phyloP scores from a whole-genome alignment of 2,329 filamentous ascomycete genomes.

The Aspergillus udagawae region DNA sequence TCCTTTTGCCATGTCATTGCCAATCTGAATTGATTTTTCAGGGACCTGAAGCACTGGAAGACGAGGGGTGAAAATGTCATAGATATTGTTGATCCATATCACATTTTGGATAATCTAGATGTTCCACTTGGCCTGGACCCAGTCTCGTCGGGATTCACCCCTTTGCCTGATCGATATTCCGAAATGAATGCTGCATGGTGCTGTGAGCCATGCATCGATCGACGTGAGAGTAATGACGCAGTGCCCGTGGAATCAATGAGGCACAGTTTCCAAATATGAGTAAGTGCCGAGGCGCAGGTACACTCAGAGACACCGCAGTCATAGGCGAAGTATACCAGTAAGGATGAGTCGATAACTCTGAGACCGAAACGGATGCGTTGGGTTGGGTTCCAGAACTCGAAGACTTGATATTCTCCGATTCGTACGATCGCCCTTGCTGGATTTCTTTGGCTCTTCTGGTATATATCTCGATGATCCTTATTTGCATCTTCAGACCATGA shows the following conservation, averaged over 20 bases:
- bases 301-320: neutral
- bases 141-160: neutral
- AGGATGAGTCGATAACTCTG: constrained; percentile 9
- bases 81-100: neutral
- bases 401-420: neutral
- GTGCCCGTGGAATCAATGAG: neutral
- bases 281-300: neutral
- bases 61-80: neutral
- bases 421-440: neutral
- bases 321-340: neutral
- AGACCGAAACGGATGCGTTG: constrained; percentile 11
- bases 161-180: neutral
- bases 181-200: neutral
- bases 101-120: neutral
- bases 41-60: neutral
- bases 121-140: neutral
- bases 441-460: neutral
- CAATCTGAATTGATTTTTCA: neutral
- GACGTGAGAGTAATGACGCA: neutral
- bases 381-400: constrained; percentile 4
- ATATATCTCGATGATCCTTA: neutral
- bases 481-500: neutral
- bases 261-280: neutral
- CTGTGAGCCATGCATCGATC: neutral
- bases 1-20: neutral